Percentiles rank a stretch among this genome's conserved stretches.
Evolutionary conservation across 371 early-diverging fungal genomes (phyloP).

Genomic region (Blakeslea trispora): DNA sequence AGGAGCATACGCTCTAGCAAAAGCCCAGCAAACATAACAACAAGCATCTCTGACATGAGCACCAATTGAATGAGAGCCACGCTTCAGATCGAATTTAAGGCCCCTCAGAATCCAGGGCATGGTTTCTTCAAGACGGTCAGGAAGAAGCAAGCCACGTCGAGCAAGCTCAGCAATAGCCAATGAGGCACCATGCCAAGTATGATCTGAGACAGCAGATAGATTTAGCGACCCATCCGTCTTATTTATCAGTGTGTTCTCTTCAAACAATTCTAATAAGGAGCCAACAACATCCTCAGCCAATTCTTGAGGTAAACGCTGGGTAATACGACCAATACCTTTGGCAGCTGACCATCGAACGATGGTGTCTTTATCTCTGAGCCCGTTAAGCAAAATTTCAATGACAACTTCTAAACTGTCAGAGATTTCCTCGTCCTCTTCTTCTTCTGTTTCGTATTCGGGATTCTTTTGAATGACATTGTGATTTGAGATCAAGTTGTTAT

Average conservation of each 20-base stretch:
- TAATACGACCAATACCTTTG: constrained; percentile 90
- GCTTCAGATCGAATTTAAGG: constrained; percentile 83
- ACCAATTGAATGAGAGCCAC: constrained; percentile 89
- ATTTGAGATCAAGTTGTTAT: constrained; percentile 6
- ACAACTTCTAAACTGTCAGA: constrained; percentile 77
- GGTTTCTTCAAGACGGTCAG: constrained; percentile 63
- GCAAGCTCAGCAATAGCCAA: constrained; percentile 93
- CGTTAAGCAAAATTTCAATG: constrained; percentile 78
- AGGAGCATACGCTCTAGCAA: constrained; percentile 90
- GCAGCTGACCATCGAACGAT: constrained; percentile 96
- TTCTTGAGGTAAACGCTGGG: constrained; percentile 77
- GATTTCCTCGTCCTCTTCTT: constrained; percentile 60
- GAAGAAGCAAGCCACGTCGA: constrained; percentile 81
- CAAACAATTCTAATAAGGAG: constrained; percentile 74
- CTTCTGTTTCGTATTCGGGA: constrained; percentile 33
- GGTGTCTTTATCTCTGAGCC: constrained; percentile 89
- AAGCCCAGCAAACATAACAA: constrained; percentile 96
- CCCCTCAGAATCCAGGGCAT: constrained; percentile 82
- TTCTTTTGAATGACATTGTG: background rate
- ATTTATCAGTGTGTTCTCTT: constrained; percentile 60
- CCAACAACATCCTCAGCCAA: constrained; percentile 83
- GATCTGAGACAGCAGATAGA: constrained; percentile 83
- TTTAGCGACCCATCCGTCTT: constrained; percentile 47
- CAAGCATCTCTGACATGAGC: constrained; percentile 95
- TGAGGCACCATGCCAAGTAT: constrained; percentile 94